Base-by-base conservation (phyloP, 805 yeast species). In the Saturnispora quitensis region DNA sequence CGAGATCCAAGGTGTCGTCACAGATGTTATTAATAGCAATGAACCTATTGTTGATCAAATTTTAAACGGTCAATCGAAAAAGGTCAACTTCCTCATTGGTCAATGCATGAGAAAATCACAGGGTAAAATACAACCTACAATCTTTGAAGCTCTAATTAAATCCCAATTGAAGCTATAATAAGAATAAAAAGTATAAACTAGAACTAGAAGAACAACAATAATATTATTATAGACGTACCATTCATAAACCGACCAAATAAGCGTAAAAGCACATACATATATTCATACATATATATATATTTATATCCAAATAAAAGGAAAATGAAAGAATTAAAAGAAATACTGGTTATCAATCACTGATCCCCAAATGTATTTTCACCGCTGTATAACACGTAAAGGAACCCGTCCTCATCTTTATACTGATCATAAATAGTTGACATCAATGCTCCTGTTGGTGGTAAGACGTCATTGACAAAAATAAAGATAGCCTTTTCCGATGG, bases 401-500 rank as follows among this genome's bases (percentile, higher is more conserved):
- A 93, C 36, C 99, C 99, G 68, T 93, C 99, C 65, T 91, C 91
- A 66, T 93, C 99, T 72, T 89, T 89, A 71, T 93, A 96, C 69
- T 93, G 97, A 63, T 90, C 95, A 66, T 93, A 93, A 57, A 93
- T 86, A 24, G 93, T 79, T 61, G 95, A 85, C 93, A 93, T 89
- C 59, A 93, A 78, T 17, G 98, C 96, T 20, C 98, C 97, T 3
- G 99, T 93, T 45, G 98, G 98, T 10, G 99, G 99, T 60, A 93
- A 77, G 52, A 93, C 89, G 68, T 93, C 99, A 66, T 93, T 91
- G 57, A 93, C 96, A 68, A 93, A 93, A 59, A 93, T 89, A 70
- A 93, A 93, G 58, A 93, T 91, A 43, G 99, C 99, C 82, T 91
- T 90, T 69, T 93, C 99, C 28, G 96, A 86, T 46, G 97, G 96